These are phyloP conservation scores for Fraxinus angustifolia DNA, from an alignment of 305 asterid genomes.

Conservation along the genomic window DNA sequence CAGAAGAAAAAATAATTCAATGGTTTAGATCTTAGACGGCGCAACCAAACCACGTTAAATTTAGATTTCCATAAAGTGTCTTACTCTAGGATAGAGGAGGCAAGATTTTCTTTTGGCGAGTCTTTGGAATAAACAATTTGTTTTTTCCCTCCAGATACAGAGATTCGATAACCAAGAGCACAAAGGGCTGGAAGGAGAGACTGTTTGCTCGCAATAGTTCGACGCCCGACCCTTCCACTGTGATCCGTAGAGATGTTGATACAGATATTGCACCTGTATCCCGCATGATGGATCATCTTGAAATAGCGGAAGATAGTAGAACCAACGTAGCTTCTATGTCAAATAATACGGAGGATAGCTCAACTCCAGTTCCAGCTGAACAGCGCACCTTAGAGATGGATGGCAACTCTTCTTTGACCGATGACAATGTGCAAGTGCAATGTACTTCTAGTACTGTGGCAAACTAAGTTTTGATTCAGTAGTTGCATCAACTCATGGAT, in stretches of 20 bases:
- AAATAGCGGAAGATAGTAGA: constrained; percentile 24
- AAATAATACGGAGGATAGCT: constrained; percentile 30
- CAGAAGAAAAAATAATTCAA: neutral
- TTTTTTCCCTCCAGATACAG: constrained; percentile 50
- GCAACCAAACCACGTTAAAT: neutral
- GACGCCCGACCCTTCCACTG: constrained; percentile 30
- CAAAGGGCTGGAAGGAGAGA: constrained; percentile 91
- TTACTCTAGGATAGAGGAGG: neutral
- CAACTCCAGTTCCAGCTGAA: constrained; percentile 21
- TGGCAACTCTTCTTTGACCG: constrained; percentile 31
- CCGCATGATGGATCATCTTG: constrained; percentile 35
- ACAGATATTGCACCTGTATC: constrained; percentile 33
- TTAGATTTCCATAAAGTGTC: neutral
- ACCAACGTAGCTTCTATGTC: constrained; percentile 9
- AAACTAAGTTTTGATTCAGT: constrained; percentile 28
- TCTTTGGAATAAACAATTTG: constrained; percentile 13
- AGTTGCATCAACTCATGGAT: constrained; percentile 19
- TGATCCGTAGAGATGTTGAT: constrained; percentile 38
- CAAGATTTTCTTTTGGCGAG: neutral
- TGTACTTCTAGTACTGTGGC: constrained; percentile 51
- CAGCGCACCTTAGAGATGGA: constrained; percentile 32
- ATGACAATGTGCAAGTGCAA: constrained; percentile 34
- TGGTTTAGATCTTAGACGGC: neutral
- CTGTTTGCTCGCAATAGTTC: constrained; percentile 62
- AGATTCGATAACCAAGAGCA: constrained; percentile 79